Conservation (phyloP, 2,329 filamentous ascomycete genomes). For the Hypoxylon sp. region DNA sequence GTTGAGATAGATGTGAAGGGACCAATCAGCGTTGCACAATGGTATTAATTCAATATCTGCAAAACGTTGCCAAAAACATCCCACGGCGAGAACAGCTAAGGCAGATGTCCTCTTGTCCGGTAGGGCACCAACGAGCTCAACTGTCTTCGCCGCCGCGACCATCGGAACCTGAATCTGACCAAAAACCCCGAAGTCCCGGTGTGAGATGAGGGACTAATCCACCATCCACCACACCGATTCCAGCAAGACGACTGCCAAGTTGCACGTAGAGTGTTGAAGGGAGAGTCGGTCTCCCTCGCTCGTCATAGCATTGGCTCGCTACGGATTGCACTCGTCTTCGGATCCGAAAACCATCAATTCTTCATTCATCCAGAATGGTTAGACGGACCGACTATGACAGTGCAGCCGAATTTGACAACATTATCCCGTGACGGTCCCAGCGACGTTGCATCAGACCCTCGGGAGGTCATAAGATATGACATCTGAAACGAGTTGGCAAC, state of each 20-base stretch:
- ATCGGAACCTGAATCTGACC: constrained; percentile 21
- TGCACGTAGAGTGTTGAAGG: constrained; percentile 7
- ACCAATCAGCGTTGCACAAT: constrained; percentile 15
- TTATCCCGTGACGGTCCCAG: constrained; percentile 6
- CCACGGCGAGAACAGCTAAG: constrained; percentile 9
- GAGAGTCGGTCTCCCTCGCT: constrained; percentile 10
- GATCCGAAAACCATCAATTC: constrained; percentile 19
- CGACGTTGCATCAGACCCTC: constrained; percentile 25
- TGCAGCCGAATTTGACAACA: constrained; percentile 13
- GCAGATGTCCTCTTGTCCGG: constrained; percentile 27
- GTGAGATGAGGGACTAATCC: constrained; percentile 6
- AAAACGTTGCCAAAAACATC: constrained; percentile 18
- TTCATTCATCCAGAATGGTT: constrained; percentile 25
- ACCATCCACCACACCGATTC: constrained; percentile 18
- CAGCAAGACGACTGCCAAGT: constrained; percentile 7
- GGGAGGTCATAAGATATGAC: constrained; percentile 12
- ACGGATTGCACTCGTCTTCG: constrained; percentile 10
- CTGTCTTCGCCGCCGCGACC: constrained; percentile 8
- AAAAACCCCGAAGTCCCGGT: constrained; percentile 10
- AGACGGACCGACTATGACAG: constrained; percentile 18
- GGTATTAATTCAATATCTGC: constrained; percentile 23
- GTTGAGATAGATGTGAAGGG: constrained; percentile 14
- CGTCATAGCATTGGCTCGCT: constrained; percentile 23
- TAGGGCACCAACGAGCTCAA: constrained; percentile 32
- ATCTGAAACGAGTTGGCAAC: constrained; percentile 6